Evolutionary conservation across 2,329 filamentous ascomycete species (phyloP), one percentile per base, ranked within the genome.

Genomic region (Fusarium sp.): DNA sequence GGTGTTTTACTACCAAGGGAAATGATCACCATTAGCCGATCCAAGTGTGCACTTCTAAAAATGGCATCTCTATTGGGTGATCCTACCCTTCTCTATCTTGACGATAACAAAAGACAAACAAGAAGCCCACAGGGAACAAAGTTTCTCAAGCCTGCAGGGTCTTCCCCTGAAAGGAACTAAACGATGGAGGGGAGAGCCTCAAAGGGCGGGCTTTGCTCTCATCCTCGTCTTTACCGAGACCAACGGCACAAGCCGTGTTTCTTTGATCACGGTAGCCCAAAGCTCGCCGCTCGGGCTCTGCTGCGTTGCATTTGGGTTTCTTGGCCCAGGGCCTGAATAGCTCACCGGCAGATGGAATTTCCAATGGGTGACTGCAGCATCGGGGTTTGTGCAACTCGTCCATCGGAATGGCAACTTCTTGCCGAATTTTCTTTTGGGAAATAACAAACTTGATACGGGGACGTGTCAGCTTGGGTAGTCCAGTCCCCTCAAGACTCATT

Each of bases 151-250:
- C 30, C 67, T 65, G 56, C 71, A 76, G 73, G 76, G 76, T 61
- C 63, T 50, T 66, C 67, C 74, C 74, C 69, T 74, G 73, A n/a
- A 45, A 14, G 20, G 59, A 15, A 28, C 47, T 53, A 36, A n/a
- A 48, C 51, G 38, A 28, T 58, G 55, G 63, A 63, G 73, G 69
- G 60, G 75, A 59, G 64, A 77, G 74, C 74, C 74, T 76, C 69
- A 75, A 70, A 47, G 47, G 26, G 32, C 15, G 51, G 26, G 8
- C 15, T 57, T 58, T 11, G 36, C 32, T 58, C 36, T 50, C 54
- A 32, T 62, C 51, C 58, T 74, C 65, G 57, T 66, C 58, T 48
- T 68, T 63, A 47, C 65, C 64, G 60, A 63, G 57, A 28, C 28
- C 13, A 22, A 63, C 42, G 36, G 59, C 50, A 55, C n/a, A 50